Conservation (phyloP, 805 yeast genomes). For the Wickerhamiella occidentalis region DNA sequence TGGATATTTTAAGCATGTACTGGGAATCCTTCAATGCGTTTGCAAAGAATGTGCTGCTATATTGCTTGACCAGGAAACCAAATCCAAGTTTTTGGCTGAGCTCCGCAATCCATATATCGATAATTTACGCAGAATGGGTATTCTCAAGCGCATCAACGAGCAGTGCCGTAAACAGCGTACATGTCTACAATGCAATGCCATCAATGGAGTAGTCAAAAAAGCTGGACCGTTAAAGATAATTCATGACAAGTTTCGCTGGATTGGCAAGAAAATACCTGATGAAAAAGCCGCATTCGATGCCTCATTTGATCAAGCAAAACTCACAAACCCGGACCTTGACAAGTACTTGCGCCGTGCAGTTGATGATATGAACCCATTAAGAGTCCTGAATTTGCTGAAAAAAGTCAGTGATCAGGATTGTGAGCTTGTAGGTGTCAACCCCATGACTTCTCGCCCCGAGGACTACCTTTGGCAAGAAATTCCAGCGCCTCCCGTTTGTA, state of each 20-base stretch:
- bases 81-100: conserved; percentile 59
- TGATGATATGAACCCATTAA: conserved; percentile 90
- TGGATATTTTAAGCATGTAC: conserved; percentile 87
- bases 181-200: conserved; percentile 72
- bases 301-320: conserved; percentile 65
- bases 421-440: conserved; percentile 82
- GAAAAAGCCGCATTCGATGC: conserved; percentile 82
- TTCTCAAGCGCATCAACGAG: conserved; percentile 68
- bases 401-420: conserved; percentile 79
- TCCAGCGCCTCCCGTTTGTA: conserved; percentile 99
- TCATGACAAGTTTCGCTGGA: conserved; percentile 92
- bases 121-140: conserved; percentile 82
- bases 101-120: conserved; percentile 80
- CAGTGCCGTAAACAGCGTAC: conserved; percentile 94
- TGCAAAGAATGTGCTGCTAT: conserved; percentile 82
- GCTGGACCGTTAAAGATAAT: conserved; percentile 93
- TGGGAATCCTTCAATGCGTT: conserved; percentile 75
- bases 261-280: conserved; percentile 76
- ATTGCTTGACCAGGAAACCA: conserved; percentile 59
- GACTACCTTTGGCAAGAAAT: conserved; percentile 93
- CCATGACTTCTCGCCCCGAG: conserved; percentile 85
- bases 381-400: conserved; percentile 76
- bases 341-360: conserved; percentile 72
- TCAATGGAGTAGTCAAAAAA: conserved; percentile 94
- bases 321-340: conserved; percentile 76